Conservation (phyloP, 1,284 basidiomycete genomes). For the Papiliotrema flavescens region DNA sequence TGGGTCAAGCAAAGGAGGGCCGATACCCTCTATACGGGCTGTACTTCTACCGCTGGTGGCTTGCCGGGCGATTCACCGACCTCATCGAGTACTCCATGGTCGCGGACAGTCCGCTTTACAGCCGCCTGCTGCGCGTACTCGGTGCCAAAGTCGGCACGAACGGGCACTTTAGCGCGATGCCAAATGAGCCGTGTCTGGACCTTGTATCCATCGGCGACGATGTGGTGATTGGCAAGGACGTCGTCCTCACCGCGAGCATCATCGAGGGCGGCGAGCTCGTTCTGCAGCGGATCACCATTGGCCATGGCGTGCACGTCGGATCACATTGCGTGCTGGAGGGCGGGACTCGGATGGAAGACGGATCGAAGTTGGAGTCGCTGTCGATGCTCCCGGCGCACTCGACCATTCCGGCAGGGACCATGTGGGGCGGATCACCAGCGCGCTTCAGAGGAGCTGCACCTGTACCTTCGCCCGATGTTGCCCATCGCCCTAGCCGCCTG, state of each 20-base stretch:
- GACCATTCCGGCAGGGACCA: background rate
- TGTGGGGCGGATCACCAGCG: constrained; percentile 1
- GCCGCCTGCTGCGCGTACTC: background rate
- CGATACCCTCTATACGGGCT: constrained; percentile 3
- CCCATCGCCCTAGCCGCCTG: background rate
- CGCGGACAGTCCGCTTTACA: background rate
- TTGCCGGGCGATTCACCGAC: background rate
- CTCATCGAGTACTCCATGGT: background rate
- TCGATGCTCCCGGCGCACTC: background rate
- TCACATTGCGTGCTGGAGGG: constrained; percentile 1
- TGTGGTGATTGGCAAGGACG: constrained; percentile 3
- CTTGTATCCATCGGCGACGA: constrained; percentile 2
- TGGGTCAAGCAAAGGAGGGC: background rate
- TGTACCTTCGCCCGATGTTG: background rate
- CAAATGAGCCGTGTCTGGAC: background rate
- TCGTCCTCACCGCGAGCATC: background rate
- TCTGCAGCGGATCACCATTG: background rate
- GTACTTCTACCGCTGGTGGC: constrained; percentile 5
- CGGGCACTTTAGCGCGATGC: background rate
- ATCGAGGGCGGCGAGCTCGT: background rate
- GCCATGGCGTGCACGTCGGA: background rate
- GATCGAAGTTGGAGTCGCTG: background rate
- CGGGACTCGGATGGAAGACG: background rate
- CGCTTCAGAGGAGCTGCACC: background rate
- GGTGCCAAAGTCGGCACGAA: background rate